Percentiles rank a stretch among this genome's conserved stretches.
phyloP scores from a whole-genome alignment of 306 rosid genomes.

The Cicer judaicum region DNA sequence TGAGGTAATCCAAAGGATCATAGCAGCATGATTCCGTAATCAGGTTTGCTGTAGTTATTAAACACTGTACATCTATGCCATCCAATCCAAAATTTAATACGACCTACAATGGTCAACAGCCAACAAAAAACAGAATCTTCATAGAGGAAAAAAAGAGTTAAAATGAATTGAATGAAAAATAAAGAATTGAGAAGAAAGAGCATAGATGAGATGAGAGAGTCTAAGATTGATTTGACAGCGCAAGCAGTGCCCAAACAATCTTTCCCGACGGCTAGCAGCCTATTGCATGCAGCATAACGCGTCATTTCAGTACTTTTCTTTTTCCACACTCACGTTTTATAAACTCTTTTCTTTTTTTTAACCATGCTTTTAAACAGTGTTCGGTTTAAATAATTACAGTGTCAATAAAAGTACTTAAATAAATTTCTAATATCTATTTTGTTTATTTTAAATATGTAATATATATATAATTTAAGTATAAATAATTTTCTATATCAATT shows the following conservation, averaged over 20 bases:
- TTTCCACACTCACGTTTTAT: neutral
- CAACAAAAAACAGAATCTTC: neutral
- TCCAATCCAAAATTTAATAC: neutral
- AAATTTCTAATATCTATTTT: too few species aligned
- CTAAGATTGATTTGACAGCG: constrained; percentile 46
- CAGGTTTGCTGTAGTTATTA: neutral
- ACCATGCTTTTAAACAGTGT: too few species aligned
- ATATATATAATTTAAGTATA: too few species aligned
- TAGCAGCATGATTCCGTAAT: constrained; percentile 21
- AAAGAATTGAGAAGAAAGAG: neutral
- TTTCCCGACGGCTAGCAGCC: constrained; percentile 36
- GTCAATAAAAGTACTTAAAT: too few species aligned
- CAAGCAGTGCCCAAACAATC: constrained; percentile 31
- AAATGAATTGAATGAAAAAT: neutral
- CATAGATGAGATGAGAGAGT: neutral
- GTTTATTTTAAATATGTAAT: too few species aligned
- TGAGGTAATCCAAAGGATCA: neutral
- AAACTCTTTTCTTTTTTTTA: too few species aligned
- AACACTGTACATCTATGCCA: neutral
- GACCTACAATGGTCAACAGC: constrained; percentile 31
- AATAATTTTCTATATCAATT: too few species aligned
- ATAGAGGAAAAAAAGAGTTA: neutral
- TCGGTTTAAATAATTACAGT: too few species aligned
- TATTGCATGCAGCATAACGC: neutral
- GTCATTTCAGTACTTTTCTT: neutral